phyloP scores from a whole-genome alignment of 352 stramenopile genomes.

The Labyrinthula sp. region DNA sequence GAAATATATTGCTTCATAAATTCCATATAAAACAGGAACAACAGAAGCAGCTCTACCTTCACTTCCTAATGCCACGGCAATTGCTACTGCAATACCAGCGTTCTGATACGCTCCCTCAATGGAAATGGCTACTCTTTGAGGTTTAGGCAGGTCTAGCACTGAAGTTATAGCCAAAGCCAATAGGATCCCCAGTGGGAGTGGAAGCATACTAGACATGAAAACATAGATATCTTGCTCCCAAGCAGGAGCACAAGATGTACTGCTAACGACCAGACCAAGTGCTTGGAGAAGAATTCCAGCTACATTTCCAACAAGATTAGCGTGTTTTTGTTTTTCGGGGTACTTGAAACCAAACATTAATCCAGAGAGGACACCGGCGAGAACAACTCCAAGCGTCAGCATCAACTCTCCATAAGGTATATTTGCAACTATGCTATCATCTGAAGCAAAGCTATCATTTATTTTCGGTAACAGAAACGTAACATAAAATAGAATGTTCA shows the following conservation, averaged over 20 bases:
- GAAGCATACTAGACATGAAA: slow-evolving; percentile 35
- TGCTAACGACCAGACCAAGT: slow-evolving; percentile 34
- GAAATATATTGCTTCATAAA: slow-evolving; percentile 2
- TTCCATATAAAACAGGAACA: slow-evolving; percentile 1
- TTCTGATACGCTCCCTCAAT: slow-evolving; percentile 52
- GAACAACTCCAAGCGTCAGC: slow-evolving; percentile 18
- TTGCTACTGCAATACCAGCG: slow-evolving; percentile 42
- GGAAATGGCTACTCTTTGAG: slow-evolving; percentile 40
- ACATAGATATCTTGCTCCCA: slow-evolving; percentile 40
- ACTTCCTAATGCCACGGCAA: slow-evolving; percentile 37
- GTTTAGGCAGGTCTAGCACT: slow-evolving; percentile 36
- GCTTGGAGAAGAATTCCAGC: slow-evolving; percentile 26
- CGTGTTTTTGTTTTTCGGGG: slow-evolving; percentile 7
- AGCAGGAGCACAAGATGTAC: slow-evolving; percentile 39
- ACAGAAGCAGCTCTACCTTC: not conserved
- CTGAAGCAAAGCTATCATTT: no score
- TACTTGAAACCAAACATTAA: slow-evolving; percentile 23
- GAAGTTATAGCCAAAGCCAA: slow-evolving; percentile 29
- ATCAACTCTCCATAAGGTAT: no score
- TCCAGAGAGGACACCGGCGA: slow-evolving; percentile 8
- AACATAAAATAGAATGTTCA: slow-evolving; percentile 45
- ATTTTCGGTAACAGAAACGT: slow-evolving; percentile 34
- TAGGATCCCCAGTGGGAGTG: slow-evolving; percentile 31
- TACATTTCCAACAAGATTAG: slow-evolving; percentile 19
- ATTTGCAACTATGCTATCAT: no score